Conservation (phyloP, 768 basidiomycete genomes). For the Scleroderma citrinum region DNA sequence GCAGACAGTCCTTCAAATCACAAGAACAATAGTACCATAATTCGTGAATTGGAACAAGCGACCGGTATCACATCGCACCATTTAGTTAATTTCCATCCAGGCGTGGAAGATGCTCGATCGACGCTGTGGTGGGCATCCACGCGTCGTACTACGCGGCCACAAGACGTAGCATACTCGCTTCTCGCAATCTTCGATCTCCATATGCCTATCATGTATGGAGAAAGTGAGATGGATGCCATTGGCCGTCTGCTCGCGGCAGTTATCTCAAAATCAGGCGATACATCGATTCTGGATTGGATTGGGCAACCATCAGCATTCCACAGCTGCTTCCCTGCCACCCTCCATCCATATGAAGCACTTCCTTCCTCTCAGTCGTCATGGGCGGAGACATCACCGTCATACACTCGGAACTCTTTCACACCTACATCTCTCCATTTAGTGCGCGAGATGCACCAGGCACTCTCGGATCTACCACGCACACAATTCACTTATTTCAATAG, state of each 20-base stretch:
- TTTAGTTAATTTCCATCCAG: not conserved
- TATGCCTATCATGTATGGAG: conserved; percentile 4
- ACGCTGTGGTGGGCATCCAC: not conserved
- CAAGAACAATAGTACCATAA: not conserved
- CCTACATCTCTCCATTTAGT: not conserved
- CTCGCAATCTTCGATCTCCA: conserved; percentile 1
- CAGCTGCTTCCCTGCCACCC: not conserved
- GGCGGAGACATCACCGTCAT: not conserved
- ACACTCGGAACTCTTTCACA: too few relatives aligned
- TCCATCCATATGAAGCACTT: not conserved
- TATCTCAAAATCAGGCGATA: too few relatives aligned
- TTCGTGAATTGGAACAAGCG: not conserved
- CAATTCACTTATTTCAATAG: not conserved
- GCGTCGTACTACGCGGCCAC: not conserved
- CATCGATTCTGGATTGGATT: too few relatives aligned
- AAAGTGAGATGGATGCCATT: not conserved
- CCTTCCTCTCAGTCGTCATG: too few relatives aligned
- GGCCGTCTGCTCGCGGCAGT: too few relatives aligned
- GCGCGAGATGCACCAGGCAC: conserved; percentile 7
- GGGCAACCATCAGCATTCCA: not conserved
- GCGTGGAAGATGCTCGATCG: not conserved
- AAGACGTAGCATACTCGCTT: conserved; percentile 3
- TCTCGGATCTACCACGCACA: not conserved
- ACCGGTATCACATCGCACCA: not conserved
- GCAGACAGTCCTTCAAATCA: not conserved